phyloP scores from a whole-genome alignment of 768 basidiomycete species.

The Pleurotus citrinopileatus region DNA sequence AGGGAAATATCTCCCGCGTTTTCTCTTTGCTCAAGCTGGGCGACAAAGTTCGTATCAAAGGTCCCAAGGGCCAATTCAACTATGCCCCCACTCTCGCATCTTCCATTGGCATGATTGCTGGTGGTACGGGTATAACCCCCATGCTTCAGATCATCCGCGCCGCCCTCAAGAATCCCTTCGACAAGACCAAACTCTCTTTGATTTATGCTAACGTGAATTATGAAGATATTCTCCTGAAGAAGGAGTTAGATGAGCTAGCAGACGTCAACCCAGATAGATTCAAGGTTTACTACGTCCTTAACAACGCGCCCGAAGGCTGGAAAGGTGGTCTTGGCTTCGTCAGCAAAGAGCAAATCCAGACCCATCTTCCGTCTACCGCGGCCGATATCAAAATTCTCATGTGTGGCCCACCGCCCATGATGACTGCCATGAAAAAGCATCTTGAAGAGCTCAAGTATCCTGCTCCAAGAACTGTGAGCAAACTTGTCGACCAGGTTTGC shows the following conservation, averaged over 20 bases:
- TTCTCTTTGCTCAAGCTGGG: conserved; percentile 82
- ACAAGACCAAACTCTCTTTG: conserved; percentile 78
- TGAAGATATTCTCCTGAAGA: conserved; percentile 90
- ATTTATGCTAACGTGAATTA: conserved; percentile 96
- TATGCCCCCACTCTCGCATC: conserved; percentile 72
- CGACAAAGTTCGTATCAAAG: conserved; percentile 87
- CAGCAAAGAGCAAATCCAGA: conserved; percentile 85
- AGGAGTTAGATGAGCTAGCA: conserved; percentile 81
- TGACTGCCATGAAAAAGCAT: conserved; percentile 68
- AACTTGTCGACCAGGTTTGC: conserved; percentile 81
- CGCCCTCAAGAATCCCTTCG: conserved; percentile 84
- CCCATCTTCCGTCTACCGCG: conserved; percentile 65
- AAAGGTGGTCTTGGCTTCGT: conserved; percentile 90
- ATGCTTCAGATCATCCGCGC: conserved; percentile 98
- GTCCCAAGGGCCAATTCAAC: conserved; percentile 93
- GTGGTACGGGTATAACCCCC: conserved; percentile 97
- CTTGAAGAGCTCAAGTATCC: conserved; percentile 86
- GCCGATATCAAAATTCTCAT: conserved; percentile 81
- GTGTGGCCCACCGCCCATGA: conserved; percentile 71
- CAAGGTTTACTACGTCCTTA: conserved; percentile 87
- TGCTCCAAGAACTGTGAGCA: conserved; percentile 86
- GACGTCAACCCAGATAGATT: conserved; percentile 58
- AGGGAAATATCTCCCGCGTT: conserved; percentile 93
- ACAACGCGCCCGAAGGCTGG: conserved; percentile 91
- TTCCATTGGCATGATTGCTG: conserved; percentile 95